These are phyloP conservation scores for Chlorencoelia australis DNA, from an alignment of 2,329 filamentous ascomycete genomes.

Conservation along the genomic window DNA sequence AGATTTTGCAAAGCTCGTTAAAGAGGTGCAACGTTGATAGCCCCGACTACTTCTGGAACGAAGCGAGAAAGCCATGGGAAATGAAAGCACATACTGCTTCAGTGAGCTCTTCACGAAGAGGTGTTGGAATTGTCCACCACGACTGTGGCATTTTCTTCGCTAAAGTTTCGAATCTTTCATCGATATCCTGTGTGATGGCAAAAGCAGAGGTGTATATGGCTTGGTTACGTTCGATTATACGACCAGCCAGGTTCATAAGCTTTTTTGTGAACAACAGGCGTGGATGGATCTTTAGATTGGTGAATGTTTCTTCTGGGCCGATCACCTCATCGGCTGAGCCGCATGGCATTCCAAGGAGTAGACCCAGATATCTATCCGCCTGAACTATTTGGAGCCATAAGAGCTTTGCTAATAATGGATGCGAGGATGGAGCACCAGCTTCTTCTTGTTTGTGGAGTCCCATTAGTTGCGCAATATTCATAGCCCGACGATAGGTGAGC, in stretches of 20 bases:
- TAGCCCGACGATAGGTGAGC: conserved; percentile 36
- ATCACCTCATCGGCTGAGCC: conserved; percentile 15
- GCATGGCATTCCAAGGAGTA: conserved; percentile 21
- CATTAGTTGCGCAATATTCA: conserved; percentile 34
- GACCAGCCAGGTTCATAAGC: conserved; percentile 16
- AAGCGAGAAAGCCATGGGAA: too few relatives aligned
- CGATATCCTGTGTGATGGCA: conserved; percentile 24
- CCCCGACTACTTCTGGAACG: too few relatives aligned
- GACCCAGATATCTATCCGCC: conserved; percentile 36
- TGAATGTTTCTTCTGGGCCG: conserved; percentile 17
- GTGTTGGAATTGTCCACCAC: conserved; percentile 22
- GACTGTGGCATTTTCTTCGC: conserved; percentile 19
- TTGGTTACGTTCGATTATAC: conserved; percentile 24
- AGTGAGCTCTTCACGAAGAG: too few relatives aligned
- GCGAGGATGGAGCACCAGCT: not conserved
- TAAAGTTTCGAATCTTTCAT: conserved; percentile 21
- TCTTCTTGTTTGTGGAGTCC: conserved; percentile 18
- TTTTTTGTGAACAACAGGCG: conserved; percentile 16
- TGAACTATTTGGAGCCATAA: conserved; percentile 38
- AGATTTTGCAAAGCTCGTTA: too few relatives aligned
- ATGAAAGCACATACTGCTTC: too few relatives aligned
- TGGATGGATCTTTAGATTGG: conserved; percentile 17
- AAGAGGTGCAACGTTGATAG: too few relatives aligned
- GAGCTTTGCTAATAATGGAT: conserved; percentile 19
- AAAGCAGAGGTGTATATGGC: conserved; percentile 17